Evolutionary conservation across 2,329 filamentous ascomycete species (phyloP).

Genomic region (Aspergillus texensis): DNA sequence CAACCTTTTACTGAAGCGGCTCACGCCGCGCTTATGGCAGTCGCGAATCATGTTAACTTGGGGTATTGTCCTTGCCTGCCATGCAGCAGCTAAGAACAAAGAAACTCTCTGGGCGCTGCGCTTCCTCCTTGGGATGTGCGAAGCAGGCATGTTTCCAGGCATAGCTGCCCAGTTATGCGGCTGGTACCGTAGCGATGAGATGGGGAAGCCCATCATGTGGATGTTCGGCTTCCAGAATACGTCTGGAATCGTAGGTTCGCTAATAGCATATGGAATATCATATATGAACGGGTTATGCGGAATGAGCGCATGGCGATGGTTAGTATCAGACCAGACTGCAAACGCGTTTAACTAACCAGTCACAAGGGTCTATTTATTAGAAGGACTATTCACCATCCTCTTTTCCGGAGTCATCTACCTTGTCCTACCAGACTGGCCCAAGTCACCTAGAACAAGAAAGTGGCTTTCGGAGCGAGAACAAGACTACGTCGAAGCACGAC

Average conservation of each 20-base stretch:
- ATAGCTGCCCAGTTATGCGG: slow-evolving; percentile 17
- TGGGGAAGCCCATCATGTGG: slow-evolving; percentile 19
- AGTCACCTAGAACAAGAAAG: slow-evolving; percentile 7
- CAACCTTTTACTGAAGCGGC: slow-evolving; percentile 14
- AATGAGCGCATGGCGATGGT: slow-evolving; percentile 19
- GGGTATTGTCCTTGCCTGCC: slow-evolving; percentile 17
- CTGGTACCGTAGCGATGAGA: slow-evolving; percentile 21
- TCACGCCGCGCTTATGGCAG: slow-evolving; percentile 17
- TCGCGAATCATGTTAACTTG: slow-evolving; percentile 16
- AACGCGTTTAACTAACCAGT: background rate
- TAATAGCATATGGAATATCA: slow-evolving; percentile 14
- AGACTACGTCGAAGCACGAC: slow-evolving; percentile 16
- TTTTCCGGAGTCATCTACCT: slow-evolving; percentile 14
- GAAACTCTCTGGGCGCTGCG: slow-evolving; percentile 13
- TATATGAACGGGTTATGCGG: slow-evolving; percentile 17
- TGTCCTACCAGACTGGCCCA: slow-evolving; percentile 18
- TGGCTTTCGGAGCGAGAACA: slow-evolving; percentile 19
- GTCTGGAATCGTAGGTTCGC: slow-evolving; percentile 15
- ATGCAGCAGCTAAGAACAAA: slow-evolving; percentile 17
- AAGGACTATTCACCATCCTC: slow-evolving; percentile 18
- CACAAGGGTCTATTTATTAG: slow-evolving; percentile 16
- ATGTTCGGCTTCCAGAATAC: slow-evolving; percentile 20
- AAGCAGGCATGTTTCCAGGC: slow-evolving; percentile 17
- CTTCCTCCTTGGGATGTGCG: slow-evolving; percentile 17
- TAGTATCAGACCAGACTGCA: background rate